Evolutionary conservation across 345 rosid genomes (phyloP).

Genomic region (Corchorus olitorius): DNA sequence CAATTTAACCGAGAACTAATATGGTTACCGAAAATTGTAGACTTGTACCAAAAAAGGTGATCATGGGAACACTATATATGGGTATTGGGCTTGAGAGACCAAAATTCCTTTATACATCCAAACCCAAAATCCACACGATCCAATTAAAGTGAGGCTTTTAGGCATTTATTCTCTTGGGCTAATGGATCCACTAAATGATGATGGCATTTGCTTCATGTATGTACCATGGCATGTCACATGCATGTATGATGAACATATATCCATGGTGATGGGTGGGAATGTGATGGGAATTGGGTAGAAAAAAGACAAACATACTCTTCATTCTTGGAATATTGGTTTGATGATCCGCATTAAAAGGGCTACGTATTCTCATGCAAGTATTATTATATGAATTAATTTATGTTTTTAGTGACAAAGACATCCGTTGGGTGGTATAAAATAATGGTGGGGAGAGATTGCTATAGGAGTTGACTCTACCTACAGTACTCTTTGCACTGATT

Average conservation of each 20-base stretch:
- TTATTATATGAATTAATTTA: not conserved
- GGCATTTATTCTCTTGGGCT: too few relatives aligned
- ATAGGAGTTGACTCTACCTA: constrained; percentile 40
- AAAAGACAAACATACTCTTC: constrained; percentile 45
- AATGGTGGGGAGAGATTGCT: constrained; percentile 15
- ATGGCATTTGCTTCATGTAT: not conserved
- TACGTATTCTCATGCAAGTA: constrained; percentile 27
- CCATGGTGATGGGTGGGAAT: not conserved
- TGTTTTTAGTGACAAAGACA: constrained; percentile 15
- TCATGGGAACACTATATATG: too few relatives aligned
- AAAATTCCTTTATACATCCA: too few relatives aligned
- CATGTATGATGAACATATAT: not conserved
- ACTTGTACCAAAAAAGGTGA: too few relatives aligned
- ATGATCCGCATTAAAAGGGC: constrained; percentile 36
- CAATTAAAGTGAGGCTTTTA: too few relatives aligned
- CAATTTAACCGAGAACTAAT: too few relatives aligned
- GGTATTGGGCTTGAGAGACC: too few relatives aligned
- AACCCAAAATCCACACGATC: too few relatives aligned
- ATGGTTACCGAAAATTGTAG: too few relatives aligned
- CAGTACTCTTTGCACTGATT: constrained; percentile 3
- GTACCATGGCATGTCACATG: not conserved
- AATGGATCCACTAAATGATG: too few relatives aligned
- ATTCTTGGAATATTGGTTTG: constrained; percentile 39
- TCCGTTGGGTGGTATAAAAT: constrained; percentile 15
- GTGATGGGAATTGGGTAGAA: constrained; percentile 5